phyloP scores from a whole-genome alignment of 495 filamentous ascomycete genomes.

The Penicillium flavigenum region DNA sequence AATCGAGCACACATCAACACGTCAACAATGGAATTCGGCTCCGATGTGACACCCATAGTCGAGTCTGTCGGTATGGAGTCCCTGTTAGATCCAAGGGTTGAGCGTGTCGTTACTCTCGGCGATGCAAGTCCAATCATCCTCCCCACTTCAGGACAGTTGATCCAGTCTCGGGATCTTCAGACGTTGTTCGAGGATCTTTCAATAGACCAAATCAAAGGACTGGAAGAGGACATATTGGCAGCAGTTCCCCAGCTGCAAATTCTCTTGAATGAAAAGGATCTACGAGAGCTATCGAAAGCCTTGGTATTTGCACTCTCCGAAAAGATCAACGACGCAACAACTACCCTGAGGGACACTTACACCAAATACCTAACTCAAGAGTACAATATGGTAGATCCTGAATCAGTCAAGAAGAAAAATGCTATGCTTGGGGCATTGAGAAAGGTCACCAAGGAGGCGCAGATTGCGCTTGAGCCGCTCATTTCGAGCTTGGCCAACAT shows the following conservation, averaged over 20 bases:
- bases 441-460: not conserved
- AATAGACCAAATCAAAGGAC: not conserved
- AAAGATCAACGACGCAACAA: not conserved
- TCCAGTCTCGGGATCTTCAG: not conserved
- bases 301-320: not conserved
- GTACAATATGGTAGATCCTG: not conserved
- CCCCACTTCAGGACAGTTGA: not conserved
- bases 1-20: not conserved
- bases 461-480: not conserved
- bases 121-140: not conserved
- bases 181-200: not conserved
- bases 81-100: not conserved
- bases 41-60: not conserved
- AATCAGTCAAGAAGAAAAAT: not conserved
- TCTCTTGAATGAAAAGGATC: not conserved
- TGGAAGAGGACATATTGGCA: not conserved
- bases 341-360: not conserved
- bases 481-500: slow-evolving; percentile 24
- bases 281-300: not conserved
- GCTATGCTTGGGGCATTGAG: not conserved
- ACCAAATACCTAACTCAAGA: not conserved
- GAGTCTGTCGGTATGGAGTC: not conserved
- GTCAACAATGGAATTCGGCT: not conserved
- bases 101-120: not conserved
- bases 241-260: slow-evolving; percentile 1